phyloP scores from a whole-genome alignment of 495 filamentous ascomycete species.

The Penicillium crystallinum region DNA sequence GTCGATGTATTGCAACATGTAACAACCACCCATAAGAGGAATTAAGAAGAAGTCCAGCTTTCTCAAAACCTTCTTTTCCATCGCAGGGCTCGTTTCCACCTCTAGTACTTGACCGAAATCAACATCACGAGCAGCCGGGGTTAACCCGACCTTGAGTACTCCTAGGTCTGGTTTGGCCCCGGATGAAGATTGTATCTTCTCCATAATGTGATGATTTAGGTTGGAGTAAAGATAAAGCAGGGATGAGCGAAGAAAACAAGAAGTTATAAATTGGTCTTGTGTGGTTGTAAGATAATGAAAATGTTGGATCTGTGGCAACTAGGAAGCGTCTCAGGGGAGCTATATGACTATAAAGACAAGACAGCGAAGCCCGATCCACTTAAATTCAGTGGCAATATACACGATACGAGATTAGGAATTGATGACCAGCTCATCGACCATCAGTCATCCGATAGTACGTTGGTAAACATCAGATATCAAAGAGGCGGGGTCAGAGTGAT shows the following conservation, averaged over 20 bases:
- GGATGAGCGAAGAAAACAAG: too few species aligned
- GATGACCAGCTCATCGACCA: too few species aligned
- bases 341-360: background rate
- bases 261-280: too few species aligned
- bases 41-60: conserved; percentile 21
- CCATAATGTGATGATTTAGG: too few species aligned
- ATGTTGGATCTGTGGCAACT: background rate
- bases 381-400: background rate
- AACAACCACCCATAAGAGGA: conserved; percentile 44
- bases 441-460: background rate
- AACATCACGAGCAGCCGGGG: conserved; percentile 25
- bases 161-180: conserved; percentile 9
- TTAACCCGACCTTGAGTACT: conserved; percentile 8
- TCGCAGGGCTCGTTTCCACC: background rate
- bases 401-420: background rate
- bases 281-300: too few species aligned
- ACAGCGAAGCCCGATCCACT: background rate
- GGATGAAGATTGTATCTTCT: conserved; percentile 7
- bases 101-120: conserved; percentile 33
- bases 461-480: background rate
- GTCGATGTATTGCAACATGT: conserved; percentile 53
- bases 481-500: background rate
- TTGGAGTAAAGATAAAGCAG: too few species aligned
- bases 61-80: background rate
- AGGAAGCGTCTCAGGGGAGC: background rate